Conservation (phyloP, 2,329 filamentous ascomycete genomes). For the Piedraia hortae region DNA sequence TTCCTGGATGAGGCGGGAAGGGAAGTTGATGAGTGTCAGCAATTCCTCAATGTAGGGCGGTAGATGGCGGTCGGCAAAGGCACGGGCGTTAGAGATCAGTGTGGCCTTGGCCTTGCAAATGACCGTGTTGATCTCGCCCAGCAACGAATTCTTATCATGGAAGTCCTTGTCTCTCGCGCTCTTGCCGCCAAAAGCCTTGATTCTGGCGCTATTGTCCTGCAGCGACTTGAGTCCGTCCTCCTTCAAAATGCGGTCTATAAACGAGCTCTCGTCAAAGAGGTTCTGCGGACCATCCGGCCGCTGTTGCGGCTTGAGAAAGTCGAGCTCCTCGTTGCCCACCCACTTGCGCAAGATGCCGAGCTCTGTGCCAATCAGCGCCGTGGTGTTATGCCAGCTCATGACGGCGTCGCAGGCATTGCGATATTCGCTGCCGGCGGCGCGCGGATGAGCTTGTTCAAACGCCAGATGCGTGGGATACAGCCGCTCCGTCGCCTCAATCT, state of each 20-base stretch:
- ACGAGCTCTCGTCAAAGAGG: conserved; percentile 69
- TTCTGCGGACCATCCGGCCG: conserved; percentile 27
- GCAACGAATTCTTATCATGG: conserved; percentile 36
- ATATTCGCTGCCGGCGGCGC: conserved; percentile 50
- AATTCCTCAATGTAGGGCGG: conserved; percentile 93
- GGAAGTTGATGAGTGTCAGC: conserved; percentile 88
- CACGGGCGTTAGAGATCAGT: conserved; percentile 58
- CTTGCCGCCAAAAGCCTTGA: too few relatives aligned
- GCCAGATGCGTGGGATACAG: conserved; percentile 59
- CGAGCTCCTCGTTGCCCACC: conserved; percentile 88
- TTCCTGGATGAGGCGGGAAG: conserved; percentile 80
- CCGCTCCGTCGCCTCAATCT: conserved; percentile 69
- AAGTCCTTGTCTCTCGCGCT: too few relatives aligned
- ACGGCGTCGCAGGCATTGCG: conserved; percentile 65
- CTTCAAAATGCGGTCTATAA: conserved; percentile 81
- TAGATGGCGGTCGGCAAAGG: conserved; percentile 67
- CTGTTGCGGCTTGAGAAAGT: conserved; percentile 53
- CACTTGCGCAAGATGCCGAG: conserved; percentile 74
- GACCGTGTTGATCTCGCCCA: conserved; percentile 55
- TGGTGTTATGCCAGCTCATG: conserved; percentile 91
- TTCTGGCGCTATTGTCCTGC: conserved; percentile 61
- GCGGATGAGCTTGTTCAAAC: conserved; percentile 46
- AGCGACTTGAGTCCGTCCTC: conserved; percentile 83
- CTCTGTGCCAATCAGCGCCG: conserved; percentile 83
- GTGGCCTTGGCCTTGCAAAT: conserved; percentile 86